Evolutionary conservation across 352 stramenopile genomes (phyloP), one percentile per base, ranked within the genome.

Genomic region (Pythium plurisporium): DNA sequence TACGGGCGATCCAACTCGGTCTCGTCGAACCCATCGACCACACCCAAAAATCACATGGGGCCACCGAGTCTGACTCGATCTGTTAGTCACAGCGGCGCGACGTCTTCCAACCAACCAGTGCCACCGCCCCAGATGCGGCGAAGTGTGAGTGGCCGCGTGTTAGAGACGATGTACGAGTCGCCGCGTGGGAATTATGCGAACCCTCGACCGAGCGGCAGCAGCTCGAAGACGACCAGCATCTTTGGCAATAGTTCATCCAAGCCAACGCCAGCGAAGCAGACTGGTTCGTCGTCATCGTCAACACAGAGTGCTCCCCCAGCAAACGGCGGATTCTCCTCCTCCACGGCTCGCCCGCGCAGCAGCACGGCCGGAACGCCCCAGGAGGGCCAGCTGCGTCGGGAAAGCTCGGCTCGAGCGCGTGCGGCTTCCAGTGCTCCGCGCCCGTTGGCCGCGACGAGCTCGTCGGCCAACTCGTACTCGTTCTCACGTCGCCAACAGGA

Each of bases 401-500:
- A 65, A n/a, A 43, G 41, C 27, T 57, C 59, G n/a, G 43, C 38
- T 5, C 59, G 50, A 2, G 43, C 14, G 22, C 50, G 58, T 7
- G 58, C 58, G 8, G 49, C 34, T 8, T 65, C 58, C 6, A 40
- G 37, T 3, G 48, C 48, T 4, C n/a, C 26, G 14, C 34, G 34
- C 19, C 27, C 34, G 9, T 20, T 38, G 2, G 1, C 36, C 5
- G 3, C 47, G 42, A n/a, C 43, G 1, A n/a, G 25, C 9, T 36
- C 31, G 14, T 53, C 59, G 27, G 60, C 59, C 27, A 56, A 46
- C 36, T 61, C 61, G 47, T 65, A 65, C 33, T 69, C 62, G 3
- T 65, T 65, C 38, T 56, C 49, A 8, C 51, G 51, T 36, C 62
- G 55, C 19, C 50, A 50, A 17, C 55, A 65, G 41, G 56, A 69